Evolutionary conservation across 2,329 filamentous ascomycete genomes (phyloP).

Genomic region (Colletotrichum sp.): DNA sequence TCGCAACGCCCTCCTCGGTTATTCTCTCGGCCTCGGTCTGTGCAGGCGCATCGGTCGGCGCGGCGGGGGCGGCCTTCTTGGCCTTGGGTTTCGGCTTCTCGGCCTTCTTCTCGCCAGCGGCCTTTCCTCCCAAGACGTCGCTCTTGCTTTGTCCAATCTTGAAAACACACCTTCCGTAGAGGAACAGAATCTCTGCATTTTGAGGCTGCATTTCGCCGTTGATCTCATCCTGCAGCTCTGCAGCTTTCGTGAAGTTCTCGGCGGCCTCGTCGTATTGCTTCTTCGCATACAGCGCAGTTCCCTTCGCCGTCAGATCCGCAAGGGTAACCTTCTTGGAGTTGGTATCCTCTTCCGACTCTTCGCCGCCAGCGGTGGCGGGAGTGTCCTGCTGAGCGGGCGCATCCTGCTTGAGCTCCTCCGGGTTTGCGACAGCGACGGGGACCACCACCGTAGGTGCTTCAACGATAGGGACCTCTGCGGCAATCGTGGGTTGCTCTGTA

Average conservation of each 20-base stretch:
- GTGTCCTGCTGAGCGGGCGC: conserved; percentile 14
- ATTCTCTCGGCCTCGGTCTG: conserved; percentile 46
- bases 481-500: conserved; percentile 29
- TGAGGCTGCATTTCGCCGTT: conserved; percentile 91
- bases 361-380: conserved; percentile 2
- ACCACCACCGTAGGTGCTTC: conserved; percentile 22
- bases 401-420: conserved; percentile 14
- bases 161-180: conserved; percentile 93
- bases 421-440: conserved; percentile 27
- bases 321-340: conserved; percentile 68
- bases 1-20: conserved; percentile 50
- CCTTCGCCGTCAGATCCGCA: conserved; percentile 79
- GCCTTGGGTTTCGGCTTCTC: conserved; percentile 35
- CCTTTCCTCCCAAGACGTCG: conserved; percentile 87
- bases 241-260: conserved; percentile 87
- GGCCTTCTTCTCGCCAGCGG: conserved; percentile 59
- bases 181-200: conserved; percentile 92
- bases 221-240: conserved; percentile 86
- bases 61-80: conserved; percentile 38
- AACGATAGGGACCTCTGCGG: conserved; percentile 12
- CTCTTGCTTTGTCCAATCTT: conserved; percentile 94
- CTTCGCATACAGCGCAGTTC: conserved; percentile 83
- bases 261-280: conserved; percentile 88
- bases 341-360: conserved; percentile 43
- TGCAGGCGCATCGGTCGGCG: conserved; percentile 33